Percentiles rank a stretch among this genome's conserved stretches.
These are phyloP conservation scores for Mycena citricolor DNA, from an alignment of 1,284 basidiomycete genomes.

Conservation along the genomic window DNA sequence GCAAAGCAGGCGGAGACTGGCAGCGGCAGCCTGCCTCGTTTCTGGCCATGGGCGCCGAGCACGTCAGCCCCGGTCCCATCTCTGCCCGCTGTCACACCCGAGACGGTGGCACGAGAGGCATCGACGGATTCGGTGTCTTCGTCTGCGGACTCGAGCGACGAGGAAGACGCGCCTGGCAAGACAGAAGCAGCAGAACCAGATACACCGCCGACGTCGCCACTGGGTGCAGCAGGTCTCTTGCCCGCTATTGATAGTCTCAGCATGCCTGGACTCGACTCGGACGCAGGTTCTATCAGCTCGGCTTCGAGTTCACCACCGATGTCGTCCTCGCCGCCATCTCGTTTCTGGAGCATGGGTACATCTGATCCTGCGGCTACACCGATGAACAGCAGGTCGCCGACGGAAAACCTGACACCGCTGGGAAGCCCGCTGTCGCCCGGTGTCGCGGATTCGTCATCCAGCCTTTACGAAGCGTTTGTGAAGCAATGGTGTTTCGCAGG, in stretches of 20 bases:
- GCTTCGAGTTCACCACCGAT: background rate
- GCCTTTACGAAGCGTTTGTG: conserved; percentile 61
- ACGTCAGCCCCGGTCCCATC: background rate
- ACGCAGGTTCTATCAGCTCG: background rate
- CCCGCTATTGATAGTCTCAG: background rate
- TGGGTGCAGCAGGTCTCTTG: conserved; percentile 12
- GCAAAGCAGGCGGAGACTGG: conserved; percentile 9
- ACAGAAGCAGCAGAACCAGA: conserved; percentile 1
- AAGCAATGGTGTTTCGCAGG: conserved; percentile 71
- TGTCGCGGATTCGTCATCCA: conserved; percentile 24
- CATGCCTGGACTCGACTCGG: background rate
- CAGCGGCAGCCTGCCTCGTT: conserved; percentile 16
- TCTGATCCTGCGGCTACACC: background rate
- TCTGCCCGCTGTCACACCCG: too few relatives aligned
- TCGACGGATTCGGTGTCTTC: background rate
- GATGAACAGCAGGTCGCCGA: background rate
- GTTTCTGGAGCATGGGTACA: background rate
- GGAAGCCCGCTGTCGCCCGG: conserved; percentile 6
- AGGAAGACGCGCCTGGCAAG: background rate
- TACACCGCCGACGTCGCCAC: conserved; percentile 22
- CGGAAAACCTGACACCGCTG: background rate
- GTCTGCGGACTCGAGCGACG: background rate
- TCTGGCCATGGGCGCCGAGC: background rate
- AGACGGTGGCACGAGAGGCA: background rate
- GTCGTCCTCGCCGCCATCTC: background rate